Percentiles rank a stretch among this genome's conserved stretches.
phyloP scores from a whole-genome alignment of 305 asterid genomes.

The Solanum hybrid region DNA sequence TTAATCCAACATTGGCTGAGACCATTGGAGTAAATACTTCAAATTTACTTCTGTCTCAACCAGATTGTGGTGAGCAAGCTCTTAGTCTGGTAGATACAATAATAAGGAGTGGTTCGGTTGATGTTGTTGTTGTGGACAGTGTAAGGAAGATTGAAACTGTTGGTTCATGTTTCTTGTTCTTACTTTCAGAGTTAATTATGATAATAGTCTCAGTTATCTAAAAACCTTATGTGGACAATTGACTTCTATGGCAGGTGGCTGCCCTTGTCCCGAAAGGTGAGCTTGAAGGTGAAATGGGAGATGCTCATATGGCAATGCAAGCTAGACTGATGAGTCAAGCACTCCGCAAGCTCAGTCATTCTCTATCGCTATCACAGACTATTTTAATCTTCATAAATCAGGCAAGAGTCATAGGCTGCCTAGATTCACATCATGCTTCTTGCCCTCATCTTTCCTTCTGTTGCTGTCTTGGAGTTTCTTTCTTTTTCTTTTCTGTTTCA shows the following conservation, averaged over 20 bases:
- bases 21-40: conserved; percentile 75
- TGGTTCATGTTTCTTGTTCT: background rate
- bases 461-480: background rate
- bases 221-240: background rate
- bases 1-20: conserved; percentile 83
- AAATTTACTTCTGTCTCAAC: conserved; percentile 89
- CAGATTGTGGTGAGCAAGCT: conserved; percentile 98
- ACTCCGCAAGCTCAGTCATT: conserved; percentile 92
- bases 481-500: background rate
- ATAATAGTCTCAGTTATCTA: background rate
- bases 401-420: conserved; percentile 25
- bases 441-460: background rate
- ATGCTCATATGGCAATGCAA: conserved; percentile 99
- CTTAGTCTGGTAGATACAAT: conserved; percentile 93
- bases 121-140: conserved; percentile 97
- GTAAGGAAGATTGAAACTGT: conserved; percentile 29
- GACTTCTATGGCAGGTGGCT: conserved; percentile 61
- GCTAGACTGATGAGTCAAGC: conserved; percentile 99
- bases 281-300: conserved; percentile 99
- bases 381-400: conserved; percentile 82
- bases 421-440: background rate
- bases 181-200: background rate
- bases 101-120: conserved; percentile 95
- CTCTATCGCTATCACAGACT: conserved; percentile 80
- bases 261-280: conserved; percentile 89